Percentiles rank a stretch among this genome's conserved stretches.
Evolutionary conservation across 2,329 filamentous ascomycete species (phyloP).

Genomic region (Esteya vermicola): DNA sequence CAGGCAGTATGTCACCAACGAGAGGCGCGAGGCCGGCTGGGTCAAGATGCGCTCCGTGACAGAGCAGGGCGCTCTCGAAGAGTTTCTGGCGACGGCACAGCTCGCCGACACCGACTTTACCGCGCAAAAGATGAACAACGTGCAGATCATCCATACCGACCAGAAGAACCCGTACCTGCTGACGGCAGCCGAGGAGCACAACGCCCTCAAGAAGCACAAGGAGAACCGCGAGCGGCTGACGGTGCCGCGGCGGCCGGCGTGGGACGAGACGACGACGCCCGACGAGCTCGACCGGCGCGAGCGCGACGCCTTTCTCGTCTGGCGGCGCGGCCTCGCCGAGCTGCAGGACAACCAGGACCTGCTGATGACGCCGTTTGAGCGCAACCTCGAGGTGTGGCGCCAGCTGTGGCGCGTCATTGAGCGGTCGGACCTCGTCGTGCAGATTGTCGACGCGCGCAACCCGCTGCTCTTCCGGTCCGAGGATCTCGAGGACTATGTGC

Average conservation of each 20-base stretch:
- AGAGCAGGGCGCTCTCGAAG: slow-evolving; percentile 89
- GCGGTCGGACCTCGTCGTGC: slow-evolving; percentile 84
- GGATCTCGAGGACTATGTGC: slow-evolving; percentile 86
- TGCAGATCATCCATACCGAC: slow-evolving; percentile 95
- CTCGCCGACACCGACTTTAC: slow-evolving; percentile 98
- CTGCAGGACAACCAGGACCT: slow-evolving; percentile 88
- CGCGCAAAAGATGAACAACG: slow-evolving; percentile 96
- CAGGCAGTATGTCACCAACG: slow-evolving; percentile 71
- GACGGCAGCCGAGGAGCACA: slow-evolving; percentile 69
- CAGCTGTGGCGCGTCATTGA: slow-evolving; percentile 98
- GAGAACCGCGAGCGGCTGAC: slow-evolving; percentile 68
- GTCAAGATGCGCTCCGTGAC: slow-evolving; percentile 99
- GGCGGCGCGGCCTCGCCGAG: slow-evolving; percentile 82
- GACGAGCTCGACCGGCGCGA: slow-evolving; percentile 68
- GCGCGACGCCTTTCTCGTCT: slow-evolving; percentile 67
- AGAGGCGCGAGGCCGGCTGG: slow-evolving; percentile 82
- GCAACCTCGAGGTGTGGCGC: slow-evolving; percentile 94
- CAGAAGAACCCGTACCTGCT: slow-evolving; percentile 92
- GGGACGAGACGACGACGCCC: slow-evolving; percentile 75
- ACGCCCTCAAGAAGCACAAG: slow-evolving; percentile 65
- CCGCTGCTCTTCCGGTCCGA: slow-evolving; percentile 88
- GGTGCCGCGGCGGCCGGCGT: slow-evolving; percentile 77
- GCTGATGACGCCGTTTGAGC: slow-evolving; percentile 94
- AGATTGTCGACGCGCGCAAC: slow-evolving; percentile 96
- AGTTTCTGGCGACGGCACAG: slow-evolving; percentile 91